Percentiles rank a stretch among this genome's conserved stretches.
Conservation (phyloP, 768 basidiomycete species). For the Gelatoporia subvermispora region DNA sequence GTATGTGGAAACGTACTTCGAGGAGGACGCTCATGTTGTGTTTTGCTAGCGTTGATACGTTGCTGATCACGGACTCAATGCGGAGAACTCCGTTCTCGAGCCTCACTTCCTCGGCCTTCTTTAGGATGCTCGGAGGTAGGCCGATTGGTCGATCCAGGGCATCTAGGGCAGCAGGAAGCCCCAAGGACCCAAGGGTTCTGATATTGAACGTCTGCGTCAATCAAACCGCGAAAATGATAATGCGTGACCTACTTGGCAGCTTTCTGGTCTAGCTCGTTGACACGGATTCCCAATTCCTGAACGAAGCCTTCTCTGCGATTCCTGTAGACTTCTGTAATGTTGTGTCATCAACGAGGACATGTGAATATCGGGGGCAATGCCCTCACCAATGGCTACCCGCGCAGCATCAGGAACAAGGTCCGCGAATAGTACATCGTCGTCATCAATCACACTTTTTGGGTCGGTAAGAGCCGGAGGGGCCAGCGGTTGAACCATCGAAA, state of each 20-base stretch:
- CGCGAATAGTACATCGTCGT: conserved; percentile 61
- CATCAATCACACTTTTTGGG: conserved; percentile 48
- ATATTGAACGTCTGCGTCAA: neutral
- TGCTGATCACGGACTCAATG: conserved; percentile 67
- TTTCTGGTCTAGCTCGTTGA: conserved; percentile 45
- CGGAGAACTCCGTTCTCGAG: conserved; percentile 68
- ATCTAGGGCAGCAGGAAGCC: conserved; percentile 82
- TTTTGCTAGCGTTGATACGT: conserved; percentile 61
- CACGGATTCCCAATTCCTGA: conserved; percentile 32
- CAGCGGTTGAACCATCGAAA: conserved; percentile 58
- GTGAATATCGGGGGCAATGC: neutral
- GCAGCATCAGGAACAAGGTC: conserved; percentile 85
- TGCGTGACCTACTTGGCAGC: conserved; percentile 49
- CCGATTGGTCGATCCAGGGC: conserved; percentile 84
- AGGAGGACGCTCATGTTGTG: conserved; percentile 61
- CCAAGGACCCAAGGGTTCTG: conserved; percentile 65
- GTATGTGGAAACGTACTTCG: conserved; percentile 48
- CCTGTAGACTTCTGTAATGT: conserved; percentile 69
- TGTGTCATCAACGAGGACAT: neutral
- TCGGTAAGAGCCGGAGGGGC: conserved; percentile 54
- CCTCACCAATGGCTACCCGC: conserved; percentile 78
- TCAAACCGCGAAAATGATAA: neutral
- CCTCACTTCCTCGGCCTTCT: conserved; percentile 81
- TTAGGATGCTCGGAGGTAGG: conserved; percentile 81
- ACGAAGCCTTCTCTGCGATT: conserved; percentile 72